phyloP scores from a whole-genome alignment of 2,329 filamentous ascomycete species.

The Phialocephala sp. region DNA sequence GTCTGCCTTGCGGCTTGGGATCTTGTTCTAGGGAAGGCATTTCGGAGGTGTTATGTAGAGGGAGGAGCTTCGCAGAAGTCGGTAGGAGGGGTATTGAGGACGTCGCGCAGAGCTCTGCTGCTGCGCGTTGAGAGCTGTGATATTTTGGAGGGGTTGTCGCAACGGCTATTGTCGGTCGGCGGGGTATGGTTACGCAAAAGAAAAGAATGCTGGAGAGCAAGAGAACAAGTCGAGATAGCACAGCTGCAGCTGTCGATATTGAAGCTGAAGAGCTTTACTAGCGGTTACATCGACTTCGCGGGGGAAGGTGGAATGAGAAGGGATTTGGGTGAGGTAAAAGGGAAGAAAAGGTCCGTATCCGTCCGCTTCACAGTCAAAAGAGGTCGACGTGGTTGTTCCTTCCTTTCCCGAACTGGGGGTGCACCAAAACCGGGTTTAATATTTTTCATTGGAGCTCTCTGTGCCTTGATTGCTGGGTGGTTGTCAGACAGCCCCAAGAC shows the following conservation, averaged over 20 bases:
- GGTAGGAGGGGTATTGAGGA: background rate
- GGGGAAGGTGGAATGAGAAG: background rate
- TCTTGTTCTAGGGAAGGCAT: constrained; percentile 39
- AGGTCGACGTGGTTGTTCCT: constrained; percentile 8
- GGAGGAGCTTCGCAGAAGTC: background rate
- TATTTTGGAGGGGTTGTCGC: constrained; percentile 12
- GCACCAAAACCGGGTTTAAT: constrained; percentile 3
- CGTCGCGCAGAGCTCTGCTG: constrained; percentile 3
- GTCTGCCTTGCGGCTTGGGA: constrained; percentile 45
- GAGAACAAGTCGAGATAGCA: constrained; percentile 1
- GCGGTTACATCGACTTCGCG: constrained; percentile 25
- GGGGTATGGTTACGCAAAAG: constrained; percentile 8
- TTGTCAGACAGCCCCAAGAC: background rate
- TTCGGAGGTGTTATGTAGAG: constrained; percentile 9
- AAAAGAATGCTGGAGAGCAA: background rate
- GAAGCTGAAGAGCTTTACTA: constrained; percentile 28
- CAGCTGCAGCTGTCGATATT: constrained; percentile 6
- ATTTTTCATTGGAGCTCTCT: constrained; percentile 14
- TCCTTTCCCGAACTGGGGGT: constrained; percentile 15
- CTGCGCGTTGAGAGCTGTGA: background rate
- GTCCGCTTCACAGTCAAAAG: background rate
- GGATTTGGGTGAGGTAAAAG: background rate
- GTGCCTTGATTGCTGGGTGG: constrained; percentile 15
- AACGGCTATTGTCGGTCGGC: constrained; percentile 18
- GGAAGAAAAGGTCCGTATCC: constrained; percentile 4